Conservation (phyloP, 352 stramenopile genomes). For the Globisporangium camurandrum region DNA sequence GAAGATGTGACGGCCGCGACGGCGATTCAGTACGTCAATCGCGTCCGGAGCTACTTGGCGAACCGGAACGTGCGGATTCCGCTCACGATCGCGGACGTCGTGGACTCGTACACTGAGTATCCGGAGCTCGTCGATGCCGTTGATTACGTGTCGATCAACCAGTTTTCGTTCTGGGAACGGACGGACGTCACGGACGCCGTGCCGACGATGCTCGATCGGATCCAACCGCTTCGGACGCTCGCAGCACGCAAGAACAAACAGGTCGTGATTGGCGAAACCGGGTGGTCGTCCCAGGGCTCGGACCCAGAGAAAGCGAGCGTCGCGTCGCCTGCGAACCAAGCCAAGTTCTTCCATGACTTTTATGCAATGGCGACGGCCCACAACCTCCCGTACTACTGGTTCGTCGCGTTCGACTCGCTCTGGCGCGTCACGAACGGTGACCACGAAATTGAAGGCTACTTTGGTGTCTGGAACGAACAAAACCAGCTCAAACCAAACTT, state of each 20-base stretch:
- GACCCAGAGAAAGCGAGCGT: slow-evolving; percentile 19
- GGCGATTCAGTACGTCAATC: slow-evolving; percentile 51
- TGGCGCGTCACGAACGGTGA: slow-evolving; percentile 42
- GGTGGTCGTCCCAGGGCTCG: slow-evolving; percentile 47
- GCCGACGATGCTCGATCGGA: slow-evolving; percentile 41
- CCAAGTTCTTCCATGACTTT: slow-evolving; percentile 66
- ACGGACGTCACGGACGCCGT: slow-evolving; percentile 37
- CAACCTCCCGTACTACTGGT: slow-evolving; percentile 70
- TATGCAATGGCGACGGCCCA: slow-evolving; percentile 38
- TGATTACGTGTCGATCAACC: slow-evolving; percentile 66
- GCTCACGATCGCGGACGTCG: slow-evolving; percentile 61
- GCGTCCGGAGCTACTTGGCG: slow-evolving; percentile 44
- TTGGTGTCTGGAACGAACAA: slow-evolving; percentile 50
- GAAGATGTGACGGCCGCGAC: slow-evolving; percentile 34
- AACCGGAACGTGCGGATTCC: slow-evolving; percentile 33
- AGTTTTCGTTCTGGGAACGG: slow-evolving; percentile 75
- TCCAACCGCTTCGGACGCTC: slow-evolving; percentile 32
- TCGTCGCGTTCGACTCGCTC: slow-evolving; percentile 53
- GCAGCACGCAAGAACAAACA: slow-evolving; percentile 45
- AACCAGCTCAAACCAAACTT: slow-evolving; percentile 56
- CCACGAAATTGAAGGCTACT: slow-evolving; percentile 53
- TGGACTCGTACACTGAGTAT: slow-evolving; percentile 65
- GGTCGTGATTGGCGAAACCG: slow-evolving; percentile 60
- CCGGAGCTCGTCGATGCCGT: slow-evolving; percentile 46
- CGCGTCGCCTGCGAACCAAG: slow-evolving; percentile 41